Base-by-base conservation (phyloP, 2,329 filamentous ascomycete genomes). In the Diplodia seriata region DNA sequence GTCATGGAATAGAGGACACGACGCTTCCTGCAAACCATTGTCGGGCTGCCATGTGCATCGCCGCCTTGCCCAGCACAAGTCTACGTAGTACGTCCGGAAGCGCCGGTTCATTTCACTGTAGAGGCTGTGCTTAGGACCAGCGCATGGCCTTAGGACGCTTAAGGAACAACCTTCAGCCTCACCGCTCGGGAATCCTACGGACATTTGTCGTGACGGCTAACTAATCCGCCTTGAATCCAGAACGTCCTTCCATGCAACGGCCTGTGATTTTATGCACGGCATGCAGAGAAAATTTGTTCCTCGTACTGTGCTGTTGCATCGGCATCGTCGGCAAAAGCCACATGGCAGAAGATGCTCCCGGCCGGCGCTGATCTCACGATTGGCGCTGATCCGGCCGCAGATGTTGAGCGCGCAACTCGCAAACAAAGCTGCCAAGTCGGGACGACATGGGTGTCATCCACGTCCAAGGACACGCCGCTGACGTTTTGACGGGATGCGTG, bases 31-130 rank as follows among this genome's bases (percentile, higher is more conserved):
- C 59, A 15, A 63, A 49, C 20, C 59, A 63, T 51, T 15, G 14
- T 33, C 31, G 33, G 59, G 59, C 57, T 62, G 40, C 57, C 57
- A 62, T 62, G 57, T 56, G 54, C 54, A 56, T 20, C 40, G 9
- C 57, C 29, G 38, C 56, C 56, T 23, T 59, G 43, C 36, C 11
- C 7, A 23, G 20, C 18, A 38, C 54, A 47, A n/a, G 43, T 11
- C n/a, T 23, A 51, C 59, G 59, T 63, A 50, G 43, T 62, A 38
- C 59, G 59, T 33, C 23, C 59, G 59, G 59, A 63, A 63, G 59
- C 31, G 31, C 47, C 59, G 59, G 59, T 49, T 63, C 59, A 63
- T 63, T 63, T 63, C 59, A 63, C 47, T 51, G 59, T 31, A 63
- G 31, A 63, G 59, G 31, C 43, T 63, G 59, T 63, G 59, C 59